Evolutionary conservation across 83 land plant genomes (phyloP).

Genomic region (Diphasiastrum complanatum): DNA sequence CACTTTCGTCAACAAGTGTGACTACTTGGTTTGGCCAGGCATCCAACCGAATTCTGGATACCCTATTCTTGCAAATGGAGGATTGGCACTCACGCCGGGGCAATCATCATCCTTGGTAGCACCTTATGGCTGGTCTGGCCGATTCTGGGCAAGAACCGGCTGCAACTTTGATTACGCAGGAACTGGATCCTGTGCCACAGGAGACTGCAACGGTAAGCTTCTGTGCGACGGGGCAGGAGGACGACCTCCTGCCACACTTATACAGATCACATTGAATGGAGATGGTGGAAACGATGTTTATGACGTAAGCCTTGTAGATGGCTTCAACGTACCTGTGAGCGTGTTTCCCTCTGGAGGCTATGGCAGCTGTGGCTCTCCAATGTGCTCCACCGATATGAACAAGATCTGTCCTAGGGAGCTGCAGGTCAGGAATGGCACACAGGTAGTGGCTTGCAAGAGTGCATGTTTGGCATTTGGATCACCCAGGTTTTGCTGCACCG

Average conservation of each 20-base stretch:
- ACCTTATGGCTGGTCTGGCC: conserved; percentile 64
- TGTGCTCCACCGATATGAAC: no score
- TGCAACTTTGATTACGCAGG: conserved; percentile 50
- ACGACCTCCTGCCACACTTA: conserved; percentile 49
- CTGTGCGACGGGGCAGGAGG: conserved; percentile 46
- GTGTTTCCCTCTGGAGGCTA: conserved; percentile 18
- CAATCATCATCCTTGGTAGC: conserved; percentile 34
- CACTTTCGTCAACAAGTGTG: conserved; percentile 41
- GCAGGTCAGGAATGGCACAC: no score
- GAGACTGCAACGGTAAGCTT: conserved; percentile 45
- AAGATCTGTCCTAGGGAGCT: no score
- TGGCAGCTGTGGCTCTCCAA: conserved; percentile 41
- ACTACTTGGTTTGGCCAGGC: conserved; percentile 56
- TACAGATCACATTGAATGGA: conserved; percentile 51
- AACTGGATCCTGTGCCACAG: conserved; percentile 49
- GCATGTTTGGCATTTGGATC: no score
- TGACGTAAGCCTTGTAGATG: conserved; percentile 80
- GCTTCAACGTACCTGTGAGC: conserved; percentile 58
- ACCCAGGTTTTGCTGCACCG: no score
- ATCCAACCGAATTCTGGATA: conserved; percentile 40
- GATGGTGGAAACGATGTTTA: conserved; percentile 48
- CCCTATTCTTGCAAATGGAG: conserved; percentile 40
- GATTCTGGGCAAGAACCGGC: conserved; percentile 71
- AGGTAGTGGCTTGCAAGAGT: no score
- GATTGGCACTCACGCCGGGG: conserved; percentile 37